Evolutionary conservation across 2,329 filamentous ascomycete species (phyloP), one percentile per base, ranked within the genome.

Genomic region (Pseudogymnoascus sp.): DNA sequence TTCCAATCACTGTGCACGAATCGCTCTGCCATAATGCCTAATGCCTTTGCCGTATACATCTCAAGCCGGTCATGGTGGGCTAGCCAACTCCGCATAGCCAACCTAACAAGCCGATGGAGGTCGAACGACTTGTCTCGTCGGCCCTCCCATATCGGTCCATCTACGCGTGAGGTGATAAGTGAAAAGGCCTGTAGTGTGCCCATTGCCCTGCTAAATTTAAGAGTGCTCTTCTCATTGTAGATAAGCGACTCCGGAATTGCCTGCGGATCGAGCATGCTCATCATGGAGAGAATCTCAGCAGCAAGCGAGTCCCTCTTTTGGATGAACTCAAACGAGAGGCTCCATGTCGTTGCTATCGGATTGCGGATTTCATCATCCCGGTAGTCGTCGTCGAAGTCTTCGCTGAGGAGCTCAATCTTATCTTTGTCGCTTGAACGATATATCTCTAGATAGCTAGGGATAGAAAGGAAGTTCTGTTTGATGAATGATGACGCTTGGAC

Each of bases 401-500:
- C 61, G 59, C 67, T 74, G 5, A 76, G 65, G 19, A 77, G 65
- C 5, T 73, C 68, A 9, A 74, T 65, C 3, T 67, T 60, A 26
- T 73, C 68, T 13, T 60, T 23, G 26, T 63, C 57, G 17, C 35
- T 65, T 13, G 26, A 47, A 5, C 44, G 26, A 31, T 59, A 64
- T 11, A 59, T 23, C 33, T 61, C 33, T 1, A 67, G 40, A 44
- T 70, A 70, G 8, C 19, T 19, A 9, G 36, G 19, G 11, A 42
- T 57, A 5, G 47, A 21, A n/a, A 31, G 50, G n/a, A 21, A 35
- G 33, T 42, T 75, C 19, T 67, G 66, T 60, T 71, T 71, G 62
- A 79, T 74, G 62, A 72, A 79, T 7, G 72, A 70, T 1, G 72
- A 70, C 17, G 75, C 75, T 60, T 77, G 74, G 35, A 63, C 69